These are phyloP conservation scores for Aciculosporium take DNA, from an alignment of 2,329 filamentous ascomycete genomes.

Conservation along the genomic window DNA sequence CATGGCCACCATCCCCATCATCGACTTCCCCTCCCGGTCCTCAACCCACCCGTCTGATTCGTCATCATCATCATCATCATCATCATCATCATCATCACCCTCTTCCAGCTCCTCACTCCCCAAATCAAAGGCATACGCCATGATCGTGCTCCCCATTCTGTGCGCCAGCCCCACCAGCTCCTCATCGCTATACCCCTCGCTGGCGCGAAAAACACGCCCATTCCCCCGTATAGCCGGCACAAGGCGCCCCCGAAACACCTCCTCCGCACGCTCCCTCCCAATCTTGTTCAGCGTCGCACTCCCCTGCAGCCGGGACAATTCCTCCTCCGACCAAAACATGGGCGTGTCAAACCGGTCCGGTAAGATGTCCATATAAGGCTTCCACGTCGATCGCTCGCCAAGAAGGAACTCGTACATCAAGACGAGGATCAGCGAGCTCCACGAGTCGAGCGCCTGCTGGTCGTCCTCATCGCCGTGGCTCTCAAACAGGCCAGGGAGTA, in stretches of 20 bases:
- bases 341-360: constrained; percentile 63
- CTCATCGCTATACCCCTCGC: constrained; percentile 24
- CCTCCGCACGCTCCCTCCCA: constrained; percentile 56
- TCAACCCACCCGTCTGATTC: constrained; percentile 52
- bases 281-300: constrained; percentile 66
- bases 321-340: constrained; percentile 71
- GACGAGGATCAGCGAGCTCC: constrained; percentile 53
- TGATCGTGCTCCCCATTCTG: constrained; percentile 74
- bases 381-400: constrained; percentile 52
- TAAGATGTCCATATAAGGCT: constrained; percentile 62
- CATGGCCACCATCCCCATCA: constrained; percentile 81
- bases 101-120: constrained; percentile 40
- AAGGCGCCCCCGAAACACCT: constrained; percentile 46
- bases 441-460: constrained; percentile 31
- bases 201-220: constrained; percentile 26
- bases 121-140: constrained; percentile 87
- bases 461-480: constrained; percentile 22
- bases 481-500: constrained; percentile 40
- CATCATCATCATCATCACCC: not conserved
- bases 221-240: constrained; percentile 35
- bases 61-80: constrained; percentile 25
- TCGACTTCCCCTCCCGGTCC: constrained; percentile 40
- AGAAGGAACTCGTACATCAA: constrained; percentile 63
- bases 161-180: constrained; percentile 46
- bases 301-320: constrained; percentile 60